These are phyloP conservation scores for Ogataea paraovalis DNA, from an alignment of 805 yeast genomes.

Conservation along the genomic window DNA sequence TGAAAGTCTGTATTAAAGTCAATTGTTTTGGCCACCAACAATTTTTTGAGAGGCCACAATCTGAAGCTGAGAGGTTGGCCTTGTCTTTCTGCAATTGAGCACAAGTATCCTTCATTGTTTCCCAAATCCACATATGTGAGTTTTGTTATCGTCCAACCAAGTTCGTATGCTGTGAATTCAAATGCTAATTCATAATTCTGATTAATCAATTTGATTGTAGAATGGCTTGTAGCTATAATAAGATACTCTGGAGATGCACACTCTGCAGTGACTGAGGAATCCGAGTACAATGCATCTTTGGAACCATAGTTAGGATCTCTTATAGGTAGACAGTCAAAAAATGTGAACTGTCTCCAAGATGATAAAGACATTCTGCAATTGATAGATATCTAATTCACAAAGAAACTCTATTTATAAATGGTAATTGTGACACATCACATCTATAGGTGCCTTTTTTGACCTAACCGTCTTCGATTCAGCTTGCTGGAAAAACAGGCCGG, in stretches of 20 bases:
- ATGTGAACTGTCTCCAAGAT: slow-evolving; percentile 66
- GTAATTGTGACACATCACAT: too few relatives aligned
- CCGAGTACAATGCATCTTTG: slow-evolving; percentile 68
- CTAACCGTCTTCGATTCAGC: not conserved
- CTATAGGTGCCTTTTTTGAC: too few relatives aligned
- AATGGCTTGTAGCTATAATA: slow-evolving; percentile 54
- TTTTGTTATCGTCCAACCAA: slow-evolving; percentile 60
- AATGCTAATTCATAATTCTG: slow-evolving; percentile 41
- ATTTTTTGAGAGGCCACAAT: slow-evolving; percentile 66
- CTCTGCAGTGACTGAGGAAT: slow-evolving; percentile 63
- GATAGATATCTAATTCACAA: too few relatives aligned
- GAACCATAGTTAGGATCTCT: slow-evolving; percentile 74
- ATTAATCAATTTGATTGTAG: slow-evolving; percentile 54
- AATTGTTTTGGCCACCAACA: slow-evolving; percentile 32
- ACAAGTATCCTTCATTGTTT: slow-evolving; percentile 38
- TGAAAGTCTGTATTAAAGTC: slow-evolving; percentile 43
- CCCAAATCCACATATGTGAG: slow-evolving; percentile 38
- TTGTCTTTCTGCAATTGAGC: slow-evolving; percentile 71
- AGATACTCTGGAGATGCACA: slow-evolving; percentile 53
- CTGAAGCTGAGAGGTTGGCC: slow-evolving; percentile 67
- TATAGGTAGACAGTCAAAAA: slow-evolving; percentile 79
- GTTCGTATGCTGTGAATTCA: slow-evolving; percentile 61
- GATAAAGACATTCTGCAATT: slow-evolving; percentile 27
- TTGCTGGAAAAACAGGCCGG: not conserved
- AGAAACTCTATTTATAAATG: too few relatives aligned